A percentile compares a stretch with the other conserved stretches of the same genome.
Conservation (phyloP, 2,329 filamentous ascomycete genomes). For the Botrytis paeoniae region DNA sequence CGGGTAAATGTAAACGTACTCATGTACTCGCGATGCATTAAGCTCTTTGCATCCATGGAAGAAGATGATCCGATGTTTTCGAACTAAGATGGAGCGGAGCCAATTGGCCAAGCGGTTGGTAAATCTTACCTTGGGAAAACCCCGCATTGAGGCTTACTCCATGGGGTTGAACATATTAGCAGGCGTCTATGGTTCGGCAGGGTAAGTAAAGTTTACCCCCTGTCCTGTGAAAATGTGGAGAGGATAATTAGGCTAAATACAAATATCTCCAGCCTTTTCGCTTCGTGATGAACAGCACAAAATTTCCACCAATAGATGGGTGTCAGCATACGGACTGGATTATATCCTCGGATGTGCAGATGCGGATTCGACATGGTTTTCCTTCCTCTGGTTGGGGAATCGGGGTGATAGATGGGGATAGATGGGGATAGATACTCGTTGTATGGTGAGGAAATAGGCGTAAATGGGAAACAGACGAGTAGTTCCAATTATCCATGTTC, state of each 20-base stretch:
- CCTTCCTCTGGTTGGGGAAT: neutral
- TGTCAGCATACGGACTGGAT: neutral
- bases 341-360: neutral
- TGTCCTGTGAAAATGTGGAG: conserved; percentile 1
- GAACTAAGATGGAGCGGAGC: neutral
- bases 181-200: neutral
- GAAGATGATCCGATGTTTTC: conserved; percentile 12
- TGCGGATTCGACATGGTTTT: neutral
- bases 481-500: conserved; percentile 9
- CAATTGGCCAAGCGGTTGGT: neutral
- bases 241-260: neutral
- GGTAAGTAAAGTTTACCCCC: neutral
- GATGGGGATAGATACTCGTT: neutral
- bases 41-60: conserved; percentile 12
- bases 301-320: conserved; percentile 7
- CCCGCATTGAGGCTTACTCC: conserved; percentile 13
- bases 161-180: neutral
- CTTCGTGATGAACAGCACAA: neutral
- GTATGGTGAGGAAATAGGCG: neutral
- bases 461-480: neutral
- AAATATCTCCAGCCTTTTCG: neutral
- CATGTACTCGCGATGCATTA: conserved; percentile 1
- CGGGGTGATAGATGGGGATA: neutral
- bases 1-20: neutral
- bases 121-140: neutral